A percentile compares a stretch with the other conserved stretches of the same genome.
Conservation (phyloP, 345 rosid species). For the Iberis pinnata region DNA sequence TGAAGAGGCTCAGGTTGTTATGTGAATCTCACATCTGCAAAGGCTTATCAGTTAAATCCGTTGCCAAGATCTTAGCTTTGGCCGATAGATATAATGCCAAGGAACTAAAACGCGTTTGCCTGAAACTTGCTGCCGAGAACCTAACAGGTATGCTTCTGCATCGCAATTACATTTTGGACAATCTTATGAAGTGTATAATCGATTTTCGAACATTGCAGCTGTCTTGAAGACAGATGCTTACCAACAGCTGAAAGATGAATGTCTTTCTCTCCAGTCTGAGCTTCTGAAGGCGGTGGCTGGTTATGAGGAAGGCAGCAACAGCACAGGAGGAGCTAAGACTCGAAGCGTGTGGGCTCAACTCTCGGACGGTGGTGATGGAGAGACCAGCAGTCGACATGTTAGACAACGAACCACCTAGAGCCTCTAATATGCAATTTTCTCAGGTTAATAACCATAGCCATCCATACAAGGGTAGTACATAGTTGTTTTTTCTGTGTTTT, state of each 20-base stretch:
- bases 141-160: constrained; percentile 73
- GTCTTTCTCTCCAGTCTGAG: constrained; percentile 68
- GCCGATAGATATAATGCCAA: constrained; percentile 84
- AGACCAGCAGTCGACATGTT: constrained; percentile 56
- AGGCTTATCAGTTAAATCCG: constrained; percentile 61
- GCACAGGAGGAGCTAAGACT: constrained; percentile 56
- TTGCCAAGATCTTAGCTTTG: constrained; percentile 79
- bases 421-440: constrained; percentile 6
- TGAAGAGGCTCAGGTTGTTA: constrained; percentile 68
- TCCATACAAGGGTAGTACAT: constrained; percentile 16
- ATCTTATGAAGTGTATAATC: too few species aligned
- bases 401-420: constrained; percentile 51
- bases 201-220: constrained; percentile 36
- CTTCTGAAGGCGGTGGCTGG: constrained; percentile 84
- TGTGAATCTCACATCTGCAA: constrained; percentile 88
- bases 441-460: constrained; percentile 22
- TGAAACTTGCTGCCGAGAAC: constrained; percentile 69
- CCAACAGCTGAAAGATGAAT: constrained; percentile 67
- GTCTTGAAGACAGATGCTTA: constrained; percentile 91
- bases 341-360: constrained; percentile 85
- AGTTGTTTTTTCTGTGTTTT: neutral
- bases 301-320: constrained; percentile 50
- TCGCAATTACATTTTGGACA: too few species aligned
- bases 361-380: constrained; percentile 62
- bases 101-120: constrained; percentile 67